Percentiles rank a stretch among this genome's conserved stretches.
Evolutionary conservation across 2,329 filamentous ascomycete species (phyloP).

Genomic region (Aspergillus udagawae): DNA sequence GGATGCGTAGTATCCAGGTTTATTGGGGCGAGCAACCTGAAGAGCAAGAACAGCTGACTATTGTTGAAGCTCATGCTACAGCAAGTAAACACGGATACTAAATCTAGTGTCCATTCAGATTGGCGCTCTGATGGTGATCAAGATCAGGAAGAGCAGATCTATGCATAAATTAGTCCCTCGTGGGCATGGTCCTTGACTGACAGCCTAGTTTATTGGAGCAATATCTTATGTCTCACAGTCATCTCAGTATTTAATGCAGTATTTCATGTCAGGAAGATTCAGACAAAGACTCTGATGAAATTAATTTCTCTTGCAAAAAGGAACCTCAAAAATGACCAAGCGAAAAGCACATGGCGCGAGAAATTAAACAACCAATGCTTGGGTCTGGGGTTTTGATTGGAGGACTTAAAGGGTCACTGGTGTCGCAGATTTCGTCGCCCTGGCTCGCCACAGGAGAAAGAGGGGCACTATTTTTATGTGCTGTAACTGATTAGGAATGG

Average conservation of each 20-base stretch:
- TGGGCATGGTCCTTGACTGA: not conserved
- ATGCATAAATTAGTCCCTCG: not conserved
- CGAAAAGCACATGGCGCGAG: not conserved
- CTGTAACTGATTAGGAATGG: not conserved
- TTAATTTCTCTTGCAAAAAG: not conserved
- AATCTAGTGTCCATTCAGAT: not conserved
- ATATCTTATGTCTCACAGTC: not conserved
- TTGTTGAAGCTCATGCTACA: not conserved
- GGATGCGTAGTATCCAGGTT: not conserved
- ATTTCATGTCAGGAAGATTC: not conserved
- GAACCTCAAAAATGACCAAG: not conserved
- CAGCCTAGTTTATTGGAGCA: not conserved
- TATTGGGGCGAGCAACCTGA: no score
- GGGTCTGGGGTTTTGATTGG: not conserved
- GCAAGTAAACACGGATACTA: not conserved
- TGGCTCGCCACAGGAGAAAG: not conserved
- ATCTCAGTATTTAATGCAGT: not conserved
- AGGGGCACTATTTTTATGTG: not conserved
- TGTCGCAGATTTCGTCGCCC: not conserved
- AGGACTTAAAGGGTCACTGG: not conserved
- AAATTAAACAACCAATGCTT: not conserved
- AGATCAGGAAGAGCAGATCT: not conserved
- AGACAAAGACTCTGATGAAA: not conserved
- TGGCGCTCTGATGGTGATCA: not conserved
- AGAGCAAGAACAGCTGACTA: no score